These are phyloP conservation scores for Fusarium phyllophilum DNA, from an alignment of 2,329 filamentous ascomycete genomes.

Conservation along the genomic window DNA sequence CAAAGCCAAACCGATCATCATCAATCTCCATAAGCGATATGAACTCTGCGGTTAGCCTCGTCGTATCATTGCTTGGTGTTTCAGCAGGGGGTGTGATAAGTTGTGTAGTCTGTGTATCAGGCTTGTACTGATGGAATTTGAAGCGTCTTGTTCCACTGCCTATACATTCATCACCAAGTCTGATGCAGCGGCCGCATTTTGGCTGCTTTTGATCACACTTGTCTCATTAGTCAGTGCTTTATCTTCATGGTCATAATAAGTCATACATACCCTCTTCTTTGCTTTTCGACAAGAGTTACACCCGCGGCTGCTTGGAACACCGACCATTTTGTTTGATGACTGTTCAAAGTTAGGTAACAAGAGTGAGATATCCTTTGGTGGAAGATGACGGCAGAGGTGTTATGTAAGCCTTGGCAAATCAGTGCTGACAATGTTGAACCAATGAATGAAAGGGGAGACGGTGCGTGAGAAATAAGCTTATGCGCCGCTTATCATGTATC, in stretches of 20 bases:
- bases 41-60: neutral
- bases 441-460: neutral
- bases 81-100: neutral
- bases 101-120: neutral
- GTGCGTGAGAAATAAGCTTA: neutral
- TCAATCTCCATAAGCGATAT: conserved; percentile 12
- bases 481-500: neutral
- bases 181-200: conserved; percentile 14
- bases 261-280: conserved; percentile 12
- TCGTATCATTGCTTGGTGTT: neutral
- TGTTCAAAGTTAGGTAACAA: neutral
- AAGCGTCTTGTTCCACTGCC: conserved; percentile 8
- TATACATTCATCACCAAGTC: neutral
- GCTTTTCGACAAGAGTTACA: conserved; percentile 16
- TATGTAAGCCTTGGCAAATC: neutral
- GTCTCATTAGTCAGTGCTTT: neutral
- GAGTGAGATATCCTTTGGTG: neutral
- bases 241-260: accelerated
- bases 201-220: conserved; percentile 24
- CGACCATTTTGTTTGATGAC: conserved; percentile 2
- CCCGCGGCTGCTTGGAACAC: conserved; percentile 17
- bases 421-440: neutral
- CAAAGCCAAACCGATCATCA: conserved; percentile 14
- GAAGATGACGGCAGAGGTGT: neutral
- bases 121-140: conserved; percentile 19